These are phyloP conservation scores for Fusarium brachygibbosum DNA, from an alignment of 2,329 filamentous ascomycete species.

Conservation along the genomic window DNA sequence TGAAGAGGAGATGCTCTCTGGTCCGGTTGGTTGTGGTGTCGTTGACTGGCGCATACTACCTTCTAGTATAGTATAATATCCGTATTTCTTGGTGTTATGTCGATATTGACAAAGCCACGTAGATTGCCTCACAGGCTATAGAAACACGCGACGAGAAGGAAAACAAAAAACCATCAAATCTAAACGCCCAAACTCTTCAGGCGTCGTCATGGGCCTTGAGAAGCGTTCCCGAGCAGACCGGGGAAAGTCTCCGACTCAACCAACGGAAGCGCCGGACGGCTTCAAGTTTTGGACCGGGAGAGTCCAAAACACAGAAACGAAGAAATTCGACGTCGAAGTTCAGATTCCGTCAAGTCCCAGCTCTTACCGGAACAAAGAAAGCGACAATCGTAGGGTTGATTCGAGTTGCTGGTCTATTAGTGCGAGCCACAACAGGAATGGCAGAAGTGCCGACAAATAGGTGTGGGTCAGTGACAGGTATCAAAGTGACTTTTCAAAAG, in stretches of 20 bases:
- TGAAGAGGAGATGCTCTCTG: conserved; percentile 43
- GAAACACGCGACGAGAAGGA: conserved; percentile 8
- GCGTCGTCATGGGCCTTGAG: conserved; percentile 34
- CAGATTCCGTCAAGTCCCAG: conserved; percentile 14
- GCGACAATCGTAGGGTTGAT: conserved; percentile 26
- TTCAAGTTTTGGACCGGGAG: conserved; percentile 41
- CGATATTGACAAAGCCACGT: conserved; percentile 6
- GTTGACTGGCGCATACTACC: conserved; percentile 36
- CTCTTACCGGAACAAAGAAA: conserved; percentile 13
- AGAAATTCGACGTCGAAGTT: conserved; percentile 13
- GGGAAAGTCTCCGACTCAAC: conserved; percentile 37
- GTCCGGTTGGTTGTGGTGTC: conserved; percentile 43
- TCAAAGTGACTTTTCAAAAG: conserved; percentile 3
- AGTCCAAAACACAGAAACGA: conserved; percentile 27
- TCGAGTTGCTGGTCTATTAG: conserved; percentile 41
- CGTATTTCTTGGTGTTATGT: conserved; percentile 9
- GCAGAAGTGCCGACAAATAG: conserved; percentile 33
- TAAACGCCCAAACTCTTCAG: conserved; percentile 20
- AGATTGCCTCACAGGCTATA: conserved; percentile 10
- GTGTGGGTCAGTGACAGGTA: conserved; percentile 44
- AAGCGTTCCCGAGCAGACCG: conserved; percentile 38
- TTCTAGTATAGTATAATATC: conserved; percentile 7
- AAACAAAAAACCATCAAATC: conserved; percentile 16
- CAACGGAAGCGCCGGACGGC: conserved; percentile 47
- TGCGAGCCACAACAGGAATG: conserved; percentile 44